These are phyloP conservation scores for Ceratobasidium sp. DNA, from an alignment of 1,284 basidiomycete genomes.

Conservation along the genomic window DNA sequence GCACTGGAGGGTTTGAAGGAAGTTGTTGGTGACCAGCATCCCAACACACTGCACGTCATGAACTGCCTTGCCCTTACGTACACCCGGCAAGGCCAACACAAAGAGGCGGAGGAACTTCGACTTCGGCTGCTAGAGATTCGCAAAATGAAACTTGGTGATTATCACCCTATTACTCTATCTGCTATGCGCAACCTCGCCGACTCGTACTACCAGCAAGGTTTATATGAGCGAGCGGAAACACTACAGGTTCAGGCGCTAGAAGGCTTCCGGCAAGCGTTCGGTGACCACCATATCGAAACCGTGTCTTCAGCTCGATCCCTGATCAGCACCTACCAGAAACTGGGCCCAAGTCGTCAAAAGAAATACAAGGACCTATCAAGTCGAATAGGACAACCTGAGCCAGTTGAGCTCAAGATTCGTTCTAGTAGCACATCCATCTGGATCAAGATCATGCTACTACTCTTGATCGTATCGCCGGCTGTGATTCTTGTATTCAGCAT, in stretches of 20 bases:
- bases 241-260: neutral
- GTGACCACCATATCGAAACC: conserved; percentile 3
- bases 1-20: neutral
- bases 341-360: neutral
- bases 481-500: no score
- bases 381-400: no score
- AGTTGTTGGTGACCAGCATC: neutral
- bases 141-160: neutral
- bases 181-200: conserved; percentile 7
- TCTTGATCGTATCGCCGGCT: no score
- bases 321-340: neutral
- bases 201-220: neutral
- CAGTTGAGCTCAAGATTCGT: no score
- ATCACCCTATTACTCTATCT: neutral
- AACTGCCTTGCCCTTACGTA: neutral
- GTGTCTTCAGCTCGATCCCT: neutral
- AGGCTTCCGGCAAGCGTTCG: neutral
- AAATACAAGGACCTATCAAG: no score
- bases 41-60: neutral
- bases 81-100: neutral
- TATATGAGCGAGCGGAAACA: conserved; percentile 25
- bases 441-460: no score
- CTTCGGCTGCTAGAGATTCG: neutral
- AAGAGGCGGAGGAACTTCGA: neutral
- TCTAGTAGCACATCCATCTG: no score